These are phyloP conservation scores for Plasmodium adleri DNA, from an alignment of 169 alveolate species.

Conservation along the genomic window DNA sequence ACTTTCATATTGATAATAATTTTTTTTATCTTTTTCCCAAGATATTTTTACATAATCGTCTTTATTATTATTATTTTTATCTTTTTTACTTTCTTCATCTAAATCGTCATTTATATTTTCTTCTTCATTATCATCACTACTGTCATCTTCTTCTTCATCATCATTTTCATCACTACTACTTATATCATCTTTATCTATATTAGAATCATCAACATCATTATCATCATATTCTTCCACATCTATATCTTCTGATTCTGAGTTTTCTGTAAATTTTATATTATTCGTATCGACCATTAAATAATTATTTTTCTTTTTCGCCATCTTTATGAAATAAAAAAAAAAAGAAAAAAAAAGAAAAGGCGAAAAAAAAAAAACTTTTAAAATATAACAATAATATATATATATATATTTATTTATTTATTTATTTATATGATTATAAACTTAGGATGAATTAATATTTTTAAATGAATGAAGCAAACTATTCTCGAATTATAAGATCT, in stretches of 20 bases:
- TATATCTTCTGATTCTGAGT: conserved; percentile 73
- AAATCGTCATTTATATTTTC: background rate
- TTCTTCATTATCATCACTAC: conserved; percentile 7
- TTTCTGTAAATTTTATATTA: conserved; percentile 52
- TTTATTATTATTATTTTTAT: background rate
- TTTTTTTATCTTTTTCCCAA: conserved; percentile 67
- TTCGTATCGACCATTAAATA: conserved; percentile 53
- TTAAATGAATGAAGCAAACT: too few species aligned
- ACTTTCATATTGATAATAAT: conserved; percentile 71
- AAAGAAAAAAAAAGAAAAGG: background rate
- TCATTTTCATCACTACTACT: conserved; percentile 16
- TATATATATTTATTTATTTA: too few species aligned
- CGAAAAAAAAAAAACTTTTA: background rate
- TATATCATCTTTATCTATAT: conserved; percentile 15
- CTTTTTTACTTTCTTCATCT: background rate
- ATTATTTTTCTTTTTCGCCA: conserved; percentile 37
- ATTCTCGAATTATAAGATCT: too few species aligned
- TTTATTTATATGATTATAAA: too few species aligned
- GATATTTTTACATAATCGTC: conserved; percentile 49
- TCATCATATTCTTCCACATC: conserved; percentile 37
- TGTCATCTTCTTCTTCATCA: conserved; percentile 15
- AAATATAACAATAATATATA: background rate
- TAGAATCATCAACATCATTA: conserved; percentile 24
- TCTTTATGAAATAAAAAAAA: background rate
- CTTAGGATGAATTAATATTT: too few species aligned